Conservation (phyloP, 495 filamentous ascomycete genomes). For the Glonium stellatum region DNA sequence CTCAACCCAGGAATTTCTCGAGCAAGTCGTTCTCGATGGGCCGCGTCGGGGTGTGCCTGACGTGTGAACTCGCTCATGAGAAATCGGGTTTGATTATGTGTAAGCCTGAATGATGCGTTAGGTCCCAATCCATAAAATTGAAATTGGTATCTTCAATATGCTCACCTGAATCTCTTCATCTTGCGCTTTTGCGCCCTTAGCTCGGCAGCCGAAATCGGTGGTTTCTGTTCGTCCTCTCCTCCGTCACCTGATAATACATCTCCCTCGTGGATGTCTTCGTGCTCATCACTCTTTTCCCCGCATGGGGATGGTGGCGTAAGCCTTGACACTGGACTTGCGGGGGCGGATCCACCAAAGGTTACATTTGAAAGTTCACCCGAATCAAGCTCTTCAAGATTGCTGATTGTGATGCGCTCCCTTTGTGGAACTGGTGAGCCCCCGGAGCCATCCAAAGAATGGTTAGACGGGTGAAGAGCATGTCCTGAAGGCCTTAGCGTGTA, state of each 20-base stretch:
- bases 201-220: constrained; percentile 60
- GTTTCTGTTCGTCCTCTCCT: constrained; percentile 50
- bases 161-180: constrained; percentile 91
- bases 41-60: constrained; percentile 90
- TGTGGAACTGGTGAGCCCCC: constrained; percentile 21
- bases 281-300: constrained; percentile 31
- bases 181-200: constrained; percentile 76
- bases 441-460: constrained; percentile 1
- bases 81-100: constrained; percentile 93
- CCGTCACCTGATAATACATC: constrained; percentile 41
- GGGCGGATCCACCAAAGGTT: constrained; percentile 33
- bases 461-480: constrained; percentile 15
- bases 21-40: constrained; percentile 82
- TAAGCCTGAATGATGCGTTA: constrained; percentile 54
- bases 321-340: constrained; percentile 35
- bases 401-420: constrained; percentile 29
- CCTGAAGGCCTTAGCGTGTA: constrained; percentile 30
- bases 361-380: constrained; percentile 20
- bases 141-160: not conserved
- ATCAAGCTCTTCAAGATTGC: constrained; percentile 28
- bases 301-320: constrained; percentile 33
- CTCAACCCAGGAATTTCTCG: constrained; percentile 89
- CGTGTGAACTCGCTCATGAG: constrained; percentile 96
- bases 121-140: constrained; percentile 2
- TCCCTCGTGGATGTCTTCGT: constrained; percentile 33